Conservation (phyloP, 139 green algal genomes). For the Edaphochlamys debaryana region DNA sequence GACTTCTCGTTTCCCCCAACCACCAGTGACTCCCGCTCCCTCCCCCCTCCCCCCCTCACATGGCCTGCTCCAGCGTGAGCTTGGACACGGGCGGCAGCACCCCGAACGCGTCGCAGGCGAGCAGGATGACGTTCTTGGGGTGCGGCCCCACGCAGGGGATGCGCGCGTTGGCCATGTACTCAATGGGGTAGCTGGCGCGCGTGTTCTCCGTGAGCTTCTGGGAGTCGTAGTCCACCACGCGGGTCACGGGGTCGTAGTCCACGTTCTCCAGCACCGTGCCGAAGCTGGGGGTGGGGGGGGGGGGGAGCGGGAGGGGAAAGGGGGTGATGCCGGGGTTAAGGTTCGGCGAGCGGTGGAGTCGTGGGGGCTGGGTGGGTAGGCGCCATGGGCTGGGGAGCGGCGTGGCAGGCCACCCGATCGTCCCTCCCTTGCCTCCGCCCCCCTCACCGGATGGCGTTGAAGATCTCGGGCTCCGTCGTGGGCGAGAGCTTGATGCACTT, state of each 20-base stretch:
- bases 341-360: too few relatives aligned
- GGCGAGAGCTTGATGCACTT: constrained; percentile 84
- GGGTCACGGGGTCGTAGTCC: constrained; percentile 76
- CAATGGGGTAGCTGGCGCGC: constrained; percentile 93
- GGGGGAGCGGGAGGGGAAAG: not conserved
- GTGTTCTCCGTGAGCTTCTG: constrained; percentile 79
- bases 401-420: not conserved
- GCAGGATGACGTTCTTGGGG: constrained; percentile 87
- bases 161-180: constrained; percentile 93
- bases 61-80: constrained; percentile 91
- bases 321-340: not conserved
- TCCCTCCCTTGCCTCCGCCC: not conserved
- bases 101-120: constrained; percentile 88
- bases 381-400: too few relatives aligned
- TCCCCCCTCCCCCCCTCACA: too few relatives aligned
- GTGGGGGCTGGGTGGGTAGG: too few relatives aligned
- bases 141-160: constrained; percentile 92
- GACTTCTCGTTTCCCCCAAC: too few relatives aligned
- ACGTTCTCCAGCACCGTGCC: constrained; percentile 96
- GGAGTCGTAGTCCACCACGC: constrained; percentile 75
- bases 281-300: constrained; percentile 49
- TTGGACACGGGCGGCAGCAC: constrained; percentile 90
- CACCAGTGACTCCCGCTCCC: too few relatives aligned
- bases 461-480: constrained; percentile 92
- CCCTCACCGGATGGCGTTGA: constrained; percentile 78